Evolutionary conservation across 1,139 yeast genomes (phyloP).

Genomic region (Pneumocystis carinii): DNA sequence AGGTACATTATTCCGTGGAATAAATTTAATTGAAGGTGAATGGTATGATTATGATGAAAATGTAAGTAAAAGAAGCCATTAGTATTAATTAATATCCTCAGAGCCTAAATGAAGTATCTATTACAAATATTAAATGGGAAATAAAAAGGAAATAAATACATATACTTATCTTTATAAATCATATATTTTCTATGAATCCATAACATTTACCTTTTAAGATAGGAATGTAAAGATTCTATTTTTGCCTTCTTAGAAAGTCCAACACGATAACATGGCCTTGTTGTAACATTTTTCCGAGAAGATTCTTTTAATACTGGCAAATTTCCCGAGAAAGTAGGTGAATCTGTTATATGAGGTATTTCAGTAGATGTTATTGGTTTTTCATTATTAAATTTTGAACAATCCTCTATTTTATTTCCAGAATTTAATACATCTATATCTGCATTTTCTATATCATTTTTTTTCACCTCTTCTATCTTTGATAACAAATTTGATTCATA

Average conservation of each 20-base stretch:
- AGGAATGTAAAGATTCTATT: constrained; percentile 15
- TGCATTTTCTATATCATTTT: background rate
- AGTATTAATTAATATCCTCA: background rate
- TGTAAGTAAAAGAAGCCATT: constrained; percentile 28
- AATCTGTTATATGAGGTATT: background rate
- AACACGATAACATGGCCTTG: constrained; percentile 8
- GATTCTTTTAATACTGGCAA: background rate
- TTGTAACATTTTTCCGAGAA: background rate
- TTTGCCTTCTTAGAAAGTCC: constrained; percentile 14
- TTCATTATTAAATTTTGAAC: background rate
- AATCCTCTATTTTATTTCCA: background rate
- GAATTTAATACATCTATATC: background rate
- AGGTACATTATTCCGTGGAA: constrained; percentile 40
- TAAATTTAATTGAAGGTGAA: constrained; percentile 67
- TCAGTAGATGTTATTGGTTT: background rate
- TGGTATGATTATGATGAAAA: constrained; percentile 94
- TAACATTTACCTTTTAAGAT: constrained; percentile 10
- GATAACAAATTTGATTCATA: background rate
- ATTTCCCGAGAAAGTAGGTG: background rate
- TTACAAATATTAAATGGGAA: constrained; percentile 57
- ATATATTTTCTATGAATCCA: background rate
- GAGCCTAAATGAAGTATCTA: constrained; percentile 49
- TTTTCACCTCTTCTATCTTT: background rate
- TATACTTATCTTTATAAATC: background rate
- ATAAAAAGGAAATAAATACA: constrained; percentile 20